Conservation (phyloP, 2,329 filamentous ascomycete species). For the Aureobasidium pullulans region DNA sequence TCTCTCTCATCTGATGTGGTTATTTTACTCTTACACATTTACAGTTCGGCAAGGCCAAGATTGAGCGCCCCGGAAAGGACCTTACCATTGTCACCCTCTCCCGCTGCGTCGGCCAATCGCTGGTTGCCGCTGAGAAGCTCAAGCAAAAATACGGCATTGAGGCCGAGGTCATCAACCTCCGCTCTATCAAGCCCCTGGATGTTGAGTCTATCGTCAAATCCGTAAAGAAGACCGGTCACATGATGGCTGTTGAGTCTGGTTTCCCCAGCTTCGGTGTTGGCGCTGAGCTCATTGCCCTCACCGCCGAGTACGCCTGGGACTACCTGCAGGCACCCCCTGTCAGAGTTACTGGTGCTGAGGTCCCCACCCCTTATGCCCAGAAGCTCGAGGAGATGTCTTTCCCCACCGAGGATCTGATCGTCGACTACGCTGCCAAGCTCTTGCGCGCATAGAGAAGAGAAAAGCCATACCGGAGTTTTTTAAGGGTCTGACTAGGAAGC, state of each 20-base stretch:
- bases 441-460: conserved; percentile 42
- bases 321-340: conserved; percentile 92
- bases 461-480: conserved; percentile 9
- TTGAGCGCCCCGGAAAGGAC: conserved; percentile 93
- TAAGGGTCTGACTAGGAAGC: conserved; percentile 8
- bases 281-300: conserved; percentile 85
- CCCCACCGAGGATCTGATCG: conserved; percentile 82
- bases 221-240: conserved; percentile 94
- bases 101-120: conserved; percentile 87
- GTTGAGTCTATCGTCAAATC: conserved; percentile 93
- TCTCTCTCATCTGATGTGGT: background rate
- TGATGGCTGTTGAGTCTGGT: conserved; percentile 88
- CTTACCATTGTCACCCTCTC: conserved; percentile 92
- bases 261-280: conserved; percentile 93
- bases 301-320: conserved; percentile 98
- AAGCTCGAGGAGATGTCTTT: conserved; percentile 93
- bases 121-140: conserved; percentile 79
- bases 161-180: conserved; percentile 94
- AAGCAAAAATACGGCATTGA: conserved; percentile 97
- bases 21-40: background rate
- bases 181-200: conserved; percentile 93
- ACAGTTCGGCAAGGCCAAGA: conserved; percentile 93
- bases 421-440: conserved; percentile 81
- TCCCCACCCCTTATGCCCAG: conserved; percentile 90
- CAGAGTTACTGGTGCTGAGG: conserved; percentile 92